Base-by-base conservation (phyloP, 2,329 filamentous ascomycete genomes). In the Cytospora mali region DNA sequence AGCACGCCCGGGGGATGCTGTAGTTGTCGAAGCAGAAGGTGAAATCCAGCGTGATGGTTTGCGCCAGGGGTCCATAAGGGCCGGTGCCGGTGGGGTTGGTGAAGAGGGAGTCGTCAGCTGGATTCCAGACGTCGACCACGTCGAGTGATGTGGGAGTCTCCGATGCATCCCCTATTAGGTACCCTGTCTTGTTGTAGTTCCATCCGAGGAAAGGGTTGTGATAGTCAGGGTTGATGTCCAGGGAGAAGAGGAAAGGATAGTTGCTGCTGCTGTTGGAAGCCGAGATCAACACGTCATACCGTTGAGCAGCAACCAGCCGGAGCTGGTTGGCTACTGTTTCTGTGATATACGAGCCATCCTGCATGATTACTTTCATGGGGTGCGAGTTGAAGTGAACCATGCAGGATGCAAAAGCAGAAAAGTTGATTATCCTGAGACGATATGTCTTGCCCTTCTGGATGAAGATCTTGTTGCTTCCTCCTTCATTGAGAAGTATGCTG, bases 51-150 rank as follows among this genome's bases (percentile, higher is more conserved):
- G 79, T 78, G 66, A 90, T 79, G 18, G 81, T 79, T 69, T 83
- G 79, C 70, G 84, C 79, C 2, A 87, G 82, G 0, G 82, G 73
- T 10, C 79, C 77, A n/a, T 80, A 78, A 1, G 84, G 75, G 1
- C 76, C 71, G 61, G 80, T 72, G 6, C 78, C 77, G 67, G 89
- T 84, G 50, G 81, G 74, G 0, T 88, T 84, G 21, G 83, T 75
- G 11, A 91, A 81, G 1, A 74, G 75, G 33, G 84, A 79, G 67
- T 92, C 89, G 69, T 92, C 87, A 62, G 84, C 82, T 1, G 88
- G 86, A 48, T 83, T 63, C 68, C 74, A 80, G 21, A 67, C 63
- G 18, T 71, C 53, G 21, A 80, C 73, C 5, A 72, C 69, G 4
- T 76, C 71, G 6, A 66, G 61, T 23, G 66, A 64, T 42, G 68